phyloP scores from a whole-genome alignment of 176 grass and related monocot genomes.

The Lolium perenne region DNA sequence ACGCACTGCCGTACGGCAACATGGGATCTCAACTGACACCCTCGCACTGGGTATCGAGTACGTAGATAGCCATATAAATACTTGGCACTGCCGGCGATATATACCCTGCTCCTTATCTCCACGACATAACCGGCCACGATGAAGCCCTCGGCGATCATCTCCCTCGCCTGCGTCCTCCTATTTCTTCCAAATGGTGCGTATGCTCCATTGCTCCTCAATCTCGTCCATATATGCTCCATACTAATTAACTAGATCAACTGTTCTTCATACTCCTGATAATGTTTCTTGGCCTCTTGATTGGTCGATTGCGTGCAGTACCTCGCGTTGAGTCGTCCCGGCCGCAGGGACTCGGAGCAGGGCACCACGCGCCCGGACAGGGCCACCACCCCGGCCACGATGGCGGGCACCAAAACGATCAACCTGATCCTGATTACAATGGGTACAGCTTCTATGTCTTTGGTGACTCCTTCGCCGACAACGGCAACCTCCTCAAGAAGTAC shows the following conservation, averaged over 20 bases:
- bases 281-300: not conserved
- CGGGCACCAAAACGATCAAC: no score
- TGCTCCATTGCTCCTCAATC: no score
- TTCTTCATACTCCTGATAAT: not conserved
- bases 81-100: not conserved
- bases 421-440: not conserved
- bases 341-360: not conserved
- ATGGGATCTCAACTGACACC: no score
- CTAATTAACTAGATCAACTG: not conserved
- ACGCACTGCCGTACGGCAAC: no score
- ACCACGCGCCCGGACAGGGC: not conserved
- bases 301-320: not conserved
- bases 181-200: not conserved
- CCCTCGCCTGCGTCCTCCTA: not conserved
- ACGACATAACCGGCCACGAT: not conserved
- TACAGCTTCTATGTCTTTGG: slow-evolving; percentile 4
- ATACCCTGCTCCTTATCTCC: not conserved
- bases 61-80: not conserved
- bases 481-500: not conserved
- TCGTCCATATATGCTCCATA: not conserved
- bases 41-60: no score
- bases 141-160: not conserved
- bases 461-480: slow-evolving; percentile 5
- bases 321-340: not conserved
- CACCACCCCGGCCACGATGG: not conserved